Base-by-base conservation (phyloP, 331 rosid genomes). In the Malus hybrid region DNA sequence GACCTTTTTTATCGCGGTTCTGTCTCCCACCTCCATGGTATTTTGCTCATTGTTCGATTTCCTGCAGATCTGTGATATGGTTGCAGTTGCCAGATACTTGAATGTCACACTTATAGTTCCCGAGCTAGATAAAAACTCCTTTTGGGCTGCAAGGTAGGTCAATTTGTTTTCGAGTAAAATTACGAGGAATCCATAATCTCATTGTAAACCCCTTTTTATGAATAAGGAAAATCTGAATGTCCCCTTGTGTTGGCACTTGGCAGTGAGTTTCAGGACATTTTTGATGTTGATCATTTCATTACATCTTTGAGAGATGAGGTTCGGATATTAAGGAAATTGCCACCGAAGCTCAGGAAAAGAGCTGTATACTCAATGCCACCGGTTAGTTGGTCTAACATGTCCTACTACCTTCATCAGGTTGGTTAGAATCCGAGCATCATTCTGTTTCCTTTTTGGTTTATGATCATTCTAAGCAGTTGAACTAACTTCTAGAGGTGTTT, bases 31-130 rank as follows among this genome's bases (percentile, higher is more conserved):
- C 66, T 22, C 66, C 24, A 28, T 73, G 68, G 24, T 66, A 16
- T 15, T 29, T 70, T n/a, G 19, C 63, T 76, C 58, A 50, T 18
- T 32, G 9, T 26, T 84, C 42, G 50, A 34, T 82, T 78, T 82
- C 16, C 12, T 70, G 86, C 93, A 95, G 99, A 95, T 95, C 76
- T 92, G 99, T 80, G 99, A 95, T 82, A 95, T 95, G 99, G 97
- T 89, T 78, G 86, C 97, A 2, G 76, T 95, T 76, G 97, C 99
- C 12, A 87, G 93, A 79, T 82, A 89, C 72, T 83, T 95, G 72
- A 95, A 95, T 77, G 91, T 76, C 58, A 92, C 97, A 24, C 97
- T 95, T 65, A 85, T 95, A 34, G 97, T 95, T 70, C 99, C 97
- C 9, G 96, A 90, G 75, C 89, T 95, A 20, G 99, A 95, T 72